These are phyloP conservation scores for Phanerochaete sordida DNA, from an alignment of 768 basidiomycete genomes.

Conservation along the genomic window DNA sequence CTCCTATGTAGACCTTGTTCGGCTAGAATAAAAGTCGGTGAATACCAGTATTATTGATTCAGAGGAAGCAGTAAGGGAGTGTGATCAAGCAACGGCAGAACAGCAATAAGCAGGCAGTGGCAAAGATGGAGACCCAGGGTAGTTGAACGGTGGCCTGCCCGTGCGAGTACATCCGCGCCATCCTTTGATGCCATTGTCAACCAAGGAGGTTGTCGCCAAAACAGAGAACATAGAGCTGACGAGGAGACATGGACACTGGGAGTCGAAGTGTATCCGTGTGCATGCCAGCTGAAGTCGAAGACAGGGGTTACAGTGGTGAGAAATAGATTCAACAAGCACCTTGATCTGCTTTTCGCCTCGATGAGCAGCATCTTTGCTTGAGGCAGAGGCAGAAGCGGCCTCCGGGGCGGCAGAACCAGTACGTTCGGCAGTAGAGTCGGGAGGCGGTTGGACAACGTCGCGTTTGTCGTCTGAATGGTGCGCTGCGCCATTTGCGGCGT, in stretches of 20 bases:
- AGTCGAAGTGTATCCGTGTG: conserved; percentile 27
- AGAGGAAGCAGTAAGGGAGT: not conserved
- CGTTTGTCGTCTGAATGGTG: conserved; percentile 21
- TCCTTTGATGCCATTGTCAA: conserved; percentile 1
- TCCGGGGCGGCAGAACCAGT: conserved; percentile 13
- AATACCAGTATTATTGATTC: conserved; percentile 29
- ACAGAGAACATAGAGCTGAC: not conserved
- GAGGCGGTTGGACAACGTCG: conserved; percentile 8
- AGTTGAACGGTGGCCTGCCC: conserved; percentile 3
- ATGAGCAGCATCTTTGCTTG: conserved; percentile 13
- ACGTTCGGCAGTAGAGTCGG: conserved; percentile 14
- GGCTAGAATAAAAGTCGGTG: conserved; percentile 71
- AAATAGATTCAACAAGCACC: conserved; percentile 28
- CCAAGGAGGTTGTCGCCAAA: not conserved
- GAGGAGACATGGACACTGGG: conserved; percentile 55
- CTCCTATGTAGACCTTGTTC: conserved; percentile 92
- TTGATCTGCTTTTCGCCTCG: conserved; percentile 31
- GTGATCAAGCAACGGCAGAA: not conserved
- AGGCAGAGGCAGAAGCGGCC: conserved; percentile 1
- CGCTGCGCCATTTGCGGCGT: conserved; percentile 17
- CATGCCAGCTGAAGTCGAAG: conserved; percentile 10
- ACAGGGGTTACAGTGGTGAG: conserved; percentile 16
- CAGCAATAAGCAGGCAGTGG: conserved; percentile 5
- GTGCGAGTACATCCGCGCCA: not conserved
- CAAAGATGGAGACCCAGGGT: conserved; percentile 3